Conservation (phyloP, 2,329 filamentous ascomycete genomes). For the Scolecobasidium constrictum region DNA sequence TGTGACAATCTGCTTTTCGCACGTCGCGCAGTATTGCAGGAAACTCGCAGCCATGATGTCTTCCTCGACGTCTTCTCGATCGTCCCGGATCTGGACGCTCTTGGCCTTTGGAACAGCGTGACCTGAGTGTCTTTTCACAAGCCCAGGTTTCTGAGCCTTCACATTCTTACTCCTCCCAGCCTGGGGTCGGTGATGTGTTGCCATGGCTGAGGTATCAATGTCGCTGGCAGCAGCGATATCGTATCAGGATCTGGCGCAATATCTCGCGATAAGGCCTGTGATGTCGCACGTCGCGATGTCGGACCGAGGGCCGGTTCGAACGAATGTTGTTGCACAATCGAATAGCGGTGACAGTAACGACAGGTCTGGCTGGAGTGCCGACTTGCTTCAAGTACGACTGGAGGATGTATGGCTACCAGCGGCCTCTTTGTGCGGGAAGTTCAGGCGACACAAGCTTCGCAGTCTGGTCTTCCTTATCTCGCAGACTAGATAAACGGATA, state of each 20-base stretch:
- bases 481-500: too few species aligned
- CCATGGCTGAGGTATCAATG: constrained; percentile 5
- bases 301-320: not conserved
- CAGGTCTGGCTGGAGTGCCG: too few species aligned
- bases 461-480: too few species aligned
- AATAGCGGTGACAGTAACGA: not conserved
- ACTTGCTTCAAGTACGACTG: too few species aligned
- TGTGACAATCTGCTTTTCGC: constrained; percentile 53
- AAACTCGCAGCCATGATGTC: constrained; percentile 41
- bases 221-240: not conserved
- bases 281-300: too few species aligned
- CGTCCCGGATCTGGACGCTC: constrained; percentile 16
- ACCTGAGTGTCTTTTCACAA: constrained; percentile 6
- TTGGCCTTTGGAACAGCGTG: constrained; percentile 3
- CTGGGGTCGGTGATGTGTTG: constrained; percentile 6
- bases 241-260: not conserved
- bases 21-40: constrained; percentile 47
- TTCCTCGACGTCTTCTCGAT: constrained; percentile 28
- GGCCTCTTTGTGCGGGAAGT: too few species aligned
- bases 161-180: constrained; percentile 2
- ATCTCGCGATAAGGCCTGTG: not conserved
- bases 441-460: too few species aligned
- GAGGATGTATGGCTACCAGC: too few species aligned
- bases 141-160: constrained; percentile 5
- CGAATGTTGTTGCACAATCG: not conserved